Conservation (phyloP, 2,329 filamentous ascomycete genomes). For the Fusarium brevicatenulatum region DNA sequence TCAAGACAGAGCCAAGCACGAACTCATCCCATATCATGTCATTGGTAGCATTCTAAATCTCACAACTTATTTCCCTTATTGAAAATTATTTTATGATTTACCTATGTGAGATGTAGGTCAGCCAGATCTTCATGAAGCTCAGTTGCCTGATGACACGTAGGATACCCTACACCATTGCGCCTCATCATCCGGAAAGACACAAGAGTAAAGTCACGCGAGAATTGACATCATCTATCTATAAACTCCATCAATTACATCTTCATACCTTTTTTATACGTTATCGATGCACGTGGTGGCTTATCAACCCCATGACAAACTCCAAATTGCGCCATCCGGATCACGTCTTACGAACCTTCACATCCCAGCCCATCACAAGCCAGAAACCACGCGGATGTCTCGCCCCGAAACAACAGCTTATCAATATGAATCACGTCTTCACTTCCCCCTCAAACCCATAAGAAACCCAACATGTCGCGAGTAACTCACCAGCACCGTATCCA, state of each 20-base stretch:
- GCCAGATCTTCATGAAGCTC: background rate
- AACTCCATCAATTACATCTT: background rate
- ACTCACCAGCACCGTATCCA: background rate
- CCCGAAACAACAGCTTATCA: slow-evolving; percentile 8
- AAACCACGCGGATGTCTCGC: slow-evolving; percentile 10
- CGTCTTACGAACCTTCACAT: slow-evolving; percentile 28
- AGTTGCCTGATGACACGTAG: accelerated
- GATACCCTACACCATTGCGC: background rate
- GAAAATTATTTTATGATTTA: background rate
- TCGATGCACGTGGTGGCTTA: background rate
- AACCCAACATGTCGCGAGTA: background rate
- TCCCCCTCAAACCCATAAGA: background rate
- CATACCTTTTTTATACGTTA: background rate
- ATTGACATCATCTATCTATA: background rate
- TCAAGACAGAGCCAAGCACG: accelerated
- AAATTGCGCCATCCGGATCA: slow-evolving; percentile 39
- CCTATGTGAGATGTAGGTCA: background rate
- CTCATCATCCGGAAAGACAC: background rate
- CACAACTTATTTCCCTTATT: no score
- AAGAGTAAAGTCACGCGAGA: background rate
- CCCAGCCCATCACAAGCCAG: slow-evolving; percentile 21
- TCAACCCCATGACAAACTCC: background rate
- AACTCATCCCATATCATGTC: accelerated
- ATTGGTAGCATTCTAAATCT: no score
- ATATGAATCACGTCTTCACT: slow-evolving; percentile 5